Evolutionary conservation across 2,329 filamentous ascomycete species (phyloP).

Genomic region (Ilyonectria robusta): DNA sequence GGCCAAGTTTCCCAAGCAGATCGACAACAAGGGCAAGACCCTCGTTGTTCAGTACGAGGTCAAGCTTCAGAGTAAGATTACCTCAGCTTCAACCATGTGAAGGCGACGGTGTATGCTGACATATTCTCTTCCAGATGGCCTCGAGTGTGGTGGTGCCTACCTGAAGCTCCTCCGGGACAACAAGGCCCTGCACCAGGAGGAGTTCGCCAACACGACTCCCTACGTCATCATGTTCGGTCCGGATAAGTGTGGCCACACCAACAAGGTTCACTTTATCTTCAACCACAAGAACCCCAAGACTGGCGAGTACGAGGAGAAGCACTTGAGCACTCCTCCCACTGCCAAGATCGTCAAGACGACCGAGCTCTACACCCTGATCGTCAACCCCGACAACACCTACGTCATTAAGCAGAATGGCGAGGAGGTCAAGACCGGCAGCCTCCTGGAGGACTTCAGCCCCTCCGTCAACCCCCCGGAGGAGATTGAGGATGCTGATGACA

Average conservation of each 20-base stretch:
- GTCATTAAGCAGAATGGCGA: conserved; percentile 93
- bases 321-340: conserved; percentile 85
- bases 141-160: conserved; percentile 98
- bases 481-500: conserved; percentile 95
- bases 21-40: conserved; percentile 97
- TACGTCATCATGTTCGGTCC: conserved; percentile 99
- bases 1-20: conserved; percentile 96
- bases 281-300: conserved; percentile 99
- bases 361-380: conserved; percentile 95
- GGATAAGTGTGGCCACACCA: conserved; percentile 98
- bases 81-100: background rate
- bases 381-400: conserved; percentile 96
- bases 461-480: conserved; percentile 95
- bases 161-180: conserved; percentile 99
- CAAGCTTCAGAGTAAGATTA: conserved; percentile 90
- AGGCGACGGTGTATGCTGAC: conserved; percentile 42
- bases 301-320: conserved; percentile 99
- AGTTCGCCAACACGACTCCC: conserved; percentile 97
- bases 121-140: conserved; percentile 75
- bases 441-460: conserved; percentile 93
- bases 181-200: conserved; percentile 95
- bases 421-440: conserved; percentile 87
- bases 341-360: conserved; percentile 93
- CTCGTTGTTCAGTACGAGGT: conserved; percentile 99
- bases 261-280: conserved; percentile 99